Evolutionary conservation across 1,139 yeast genomes (phyloP).

Genomic region (Suhomyces coccinellae): DNA sequence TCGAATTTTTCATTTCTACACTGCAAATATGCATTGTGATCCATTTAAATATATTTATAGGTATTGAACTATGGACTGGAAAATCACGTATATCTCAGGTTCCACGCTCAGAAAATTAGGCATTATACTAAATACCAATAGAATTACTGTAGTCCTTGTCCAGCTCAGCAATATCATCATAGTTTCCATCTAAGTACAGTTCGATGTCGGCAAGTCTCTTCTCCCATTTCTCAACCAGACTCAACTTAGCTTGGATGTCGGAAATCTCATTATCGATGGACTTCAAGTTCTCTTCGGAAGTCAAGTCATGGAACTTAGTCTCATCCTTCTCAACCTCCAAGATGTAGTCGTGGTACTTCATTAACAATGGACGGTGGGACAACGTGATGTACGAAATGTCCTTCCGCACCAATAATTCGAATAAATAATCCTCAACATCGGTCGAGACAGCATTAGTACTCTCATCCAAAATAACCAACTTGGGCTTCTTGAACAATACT

Average conservation of each 20-base stretch:
- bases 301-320: constrained; percentile 47
- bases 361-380: constrained; percentile 80
- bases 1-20: too few species aligned
- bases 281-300: constrained; percentile 58
- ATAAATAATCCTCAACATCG: constrained; percentile 87
- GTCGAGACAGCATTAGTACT: constrained; percentile 91
- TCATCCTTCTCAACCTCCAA: constrained; percentile 61
- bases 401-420: constrained; percentile 69
- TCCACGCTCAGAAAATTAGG: background rate
- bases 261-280: constrained; percentile 67
- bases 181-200: constrained; percentile 42
- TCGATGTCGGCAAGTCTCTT: constrained; percentile 47
- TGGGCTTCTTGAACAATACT: constrained; percentile 76
- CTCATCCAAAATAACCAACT: constrained; percentile 85
- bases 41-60: too few species aligned
- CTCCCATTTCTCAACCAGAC: constrained; percentile 55
- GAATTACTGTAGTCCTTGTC: constrained; percentile 1
- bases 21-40: too few species aligned
- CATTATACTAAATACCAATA: constrained; percentile 1
- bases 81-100: background rate
- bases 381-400: constrained; percentile 80
- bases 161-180: constrained; percentile 18
- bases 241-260: constrained; percentile 55
- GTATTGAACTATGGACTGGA: too few species aligned
- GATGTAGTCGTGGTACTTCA: constrained; percentile 79